Percentiles rank a stretch among this genome's conserved stretches.
phyloP scores from a whole-genome alignment of 176 grass and related monocot genomes.

The Paspalum vaginatum region DNA sequence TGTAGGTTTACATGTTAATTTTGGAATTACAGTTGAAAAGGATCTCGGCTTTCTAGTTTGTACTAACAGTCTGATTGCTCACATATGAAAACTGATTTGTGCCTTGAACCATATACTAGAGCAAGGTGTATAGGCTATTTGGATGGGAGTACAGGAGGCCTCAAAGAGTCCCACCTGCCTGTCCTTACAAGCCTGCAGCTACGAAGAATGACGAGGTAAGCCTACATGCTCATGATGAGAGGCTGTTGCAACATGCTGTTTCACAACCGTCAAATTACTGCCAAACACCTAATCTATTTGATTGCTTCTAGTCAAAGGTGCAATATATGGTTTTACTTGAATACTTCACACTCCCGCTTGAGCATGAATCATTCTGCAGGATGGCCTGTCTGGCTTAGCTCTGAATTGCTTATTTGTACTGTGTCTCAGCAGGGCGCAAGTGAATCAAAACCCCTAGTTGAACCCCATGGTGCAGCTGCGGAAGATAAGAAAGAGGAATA shows the following conservation, averaged over 20 bases:
- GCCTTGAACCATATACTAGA: conserved; percentile 32
- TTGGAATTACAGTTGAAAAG: not conserved
- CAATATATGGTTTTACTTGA: not conserved
- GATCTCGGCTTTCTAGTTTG: not conserved
- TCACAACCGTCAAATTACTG: not conserved
- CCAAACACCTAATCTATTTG: not conserved
- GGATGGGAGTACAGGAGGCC: conserved; percentile 97
- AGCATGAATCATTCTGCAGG: too few species aligned
- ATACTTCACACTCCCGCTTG: too few species aligned
- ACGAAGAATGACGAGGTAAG: conserved; percentile 62
- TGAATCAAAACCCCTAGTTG: conserved; percentile 42
- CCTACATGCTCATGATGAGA: not conserved
- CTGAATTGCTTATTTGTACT: not conserved
- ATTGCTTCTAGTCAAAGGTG: not conserved
- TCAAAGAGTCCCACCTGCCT: conserved; percentile 76
- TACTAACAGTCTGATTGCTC: not conserved
- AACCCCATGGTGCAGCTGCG: conserved; percentile 29
- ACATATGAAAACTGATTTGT: not conserved
- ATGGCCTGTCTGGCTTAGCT: not conserved
- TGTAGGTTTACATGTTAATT: not conserved
- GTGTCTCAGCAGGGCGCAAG: conserved; percentile 41
- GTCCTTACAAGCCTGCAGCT: conserved; percentile 77
- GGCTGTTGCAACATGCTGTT: not conserved
- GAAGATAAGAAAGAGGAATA: conserved; percentile 63
- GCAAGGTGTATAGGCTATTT: conserved; percentile 81